phyloP scores from a whole-genome alignment of 108 stramenopile species.

The Chaetoceros muelleri region DNA sequence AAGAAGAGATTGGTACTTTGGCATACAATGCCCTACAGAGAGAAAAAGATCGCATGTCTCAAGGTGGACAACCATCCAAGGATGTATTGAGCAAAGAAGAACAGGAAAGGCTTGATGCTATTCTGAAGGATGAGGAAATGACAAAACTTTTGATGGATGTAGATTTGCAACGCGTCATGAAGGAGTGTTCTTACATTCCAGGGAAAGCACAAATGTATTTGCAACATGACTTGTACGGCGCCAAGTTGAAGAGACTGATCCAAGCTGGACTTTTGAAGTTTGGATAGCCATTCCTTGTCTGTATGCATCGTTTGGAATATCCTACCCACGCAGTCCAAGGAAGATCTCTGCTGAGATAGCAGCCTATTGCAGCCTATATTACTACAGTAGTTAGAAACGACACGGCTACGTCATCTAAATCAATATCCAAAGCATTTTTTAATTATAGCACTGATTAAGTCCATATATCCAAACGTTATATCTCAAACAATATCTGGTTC shows the following conservation, averaged over 20 bases:
- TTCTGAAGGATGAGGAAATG: conserved; percentile 26
- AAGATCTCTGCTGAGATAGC: too few species aligned
- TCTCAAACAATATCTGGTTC: conserved; percentile 64
- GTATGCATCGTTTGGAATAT: too few species aligned
- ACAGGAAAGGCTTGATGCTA: conserved; percentile 5
- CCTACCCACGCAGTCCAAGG: too few species aligned
- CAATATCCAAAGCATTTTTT: too few species aligned
- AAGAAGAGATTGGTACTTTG: not conserved
- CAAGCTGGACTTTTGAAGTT: conserved; percentile 25
- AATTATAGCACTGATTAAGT: too few species aligned
- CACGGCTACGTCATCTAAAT: too few species aligned
- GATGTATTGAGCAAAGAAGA: not conserved
- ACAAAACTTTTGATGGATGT: conserved; percentile 29
- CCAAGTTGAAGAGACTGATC: conserved; percentile 29
- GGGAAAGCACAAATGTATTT: conserved; percentile 22
- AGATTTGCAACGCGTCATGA: conserved; percentile 30
- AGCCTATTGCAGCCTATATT: too few species aligned
- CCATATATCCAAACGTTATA: too few species aligned
- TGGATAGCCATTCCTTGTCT: too few species aligned
- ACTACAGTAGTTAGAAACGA: too few species aligned
- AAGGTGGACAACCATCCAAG: not conserved
- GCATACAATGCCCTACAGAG: not conserved
- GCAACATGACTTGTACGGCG: conserved; percentile 25
- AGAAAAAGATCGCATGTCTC: not conserved
- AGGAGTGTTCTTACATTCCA: conserved; percentile 23